These are phyloP conservation scores for Starmerella vaccinii DNA, from an alignment of 805 yeast genomes.

Conservation along the genomic window DNA sequence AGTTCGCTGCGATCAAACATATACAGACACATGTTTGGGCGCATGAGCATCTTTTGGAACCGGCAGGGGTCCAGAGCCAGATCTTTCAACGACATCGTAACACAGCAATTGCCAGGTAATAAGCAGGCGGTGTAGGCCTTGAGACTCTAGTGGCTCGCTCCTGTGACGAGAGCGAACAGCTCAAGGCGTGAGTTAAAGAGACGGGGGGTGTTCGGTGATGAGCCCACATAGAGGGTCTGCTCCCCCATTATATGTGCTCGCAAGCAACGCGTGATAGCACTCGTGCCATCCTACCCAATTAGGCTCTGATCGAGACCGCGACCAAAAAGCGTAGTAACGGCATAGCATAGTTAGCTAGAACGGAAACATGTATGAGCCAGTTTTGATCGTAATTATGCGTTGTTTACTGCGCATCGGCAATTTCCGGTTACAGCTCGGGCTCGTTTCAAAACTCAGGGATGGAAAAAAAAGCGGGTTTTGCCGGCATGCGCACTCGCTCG, in stretches of 20 bases:
- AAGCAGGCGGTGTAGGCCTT: background rate
- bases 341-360: too few species aligned
- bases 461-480: too few species aligned
- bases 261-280: background rate
- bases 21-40: slow-evolving; percentile 7
- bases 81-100: background rate
- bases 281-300: background rate
- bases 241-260: background rate
- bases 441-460: too few species aligned
- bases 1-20: slow-evolving; percentile 15
- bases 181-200: background rate
- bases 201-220: background rate
- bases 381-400: too few species aligned
- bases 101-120: background rate
- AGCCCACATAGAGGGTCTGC: background rate
- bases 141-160: background rate
- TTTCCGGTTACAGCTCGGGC: too few species aligned
- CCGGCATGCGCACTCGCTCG: too few species aligned
- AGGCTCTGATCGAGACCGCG: background rate
- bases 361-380: too few species aligned
- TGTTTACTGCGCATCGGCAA: too few species aligned
- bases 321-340: too few species aligned
- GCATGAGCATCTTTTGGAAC: slow-evolving; percentile 18
- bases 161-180: background rate
- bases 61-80: slow-evolving; percentile 8